Percentiles rank a stretch among this genome's conserved stretches.
Evolutionary conservation across 345 rosid genomes (phyloP).

Genomic region (rapeseed (Brassica napus)): Da-Ae NC_063445.1:50012001-50012500

Average conservation of each 20-base stretch:
- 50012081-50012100: no score
- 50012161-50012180: background rate
- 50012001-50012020: no score
- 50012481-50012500: constrained; percentile 9
- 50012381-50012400: background rate
- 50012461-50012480: background rate
- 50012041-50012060: no score
- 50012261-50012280: background rate
- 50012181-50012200: background rate
- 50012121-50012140: no score
- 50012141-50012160: background rate
- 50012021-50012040: no score
- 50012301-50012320: background rate
- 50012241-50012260: background rate
- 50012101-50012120: no score
- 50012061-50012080: no score
- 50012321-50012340: background rate
- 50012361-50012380: background rate
- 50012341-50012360: background rate
- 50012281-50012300: background rate
- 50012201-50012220: background rate
- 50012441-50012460: constrained; percentile 23
- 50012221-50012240: no score
- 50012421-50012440: constrained; percentile 14
- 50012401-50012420: background rate